These are phyloP conservation scores for Asclepias syriaca DNA, from an alignment of 257 asterid species.

Conservation along the genomic window DNA sequence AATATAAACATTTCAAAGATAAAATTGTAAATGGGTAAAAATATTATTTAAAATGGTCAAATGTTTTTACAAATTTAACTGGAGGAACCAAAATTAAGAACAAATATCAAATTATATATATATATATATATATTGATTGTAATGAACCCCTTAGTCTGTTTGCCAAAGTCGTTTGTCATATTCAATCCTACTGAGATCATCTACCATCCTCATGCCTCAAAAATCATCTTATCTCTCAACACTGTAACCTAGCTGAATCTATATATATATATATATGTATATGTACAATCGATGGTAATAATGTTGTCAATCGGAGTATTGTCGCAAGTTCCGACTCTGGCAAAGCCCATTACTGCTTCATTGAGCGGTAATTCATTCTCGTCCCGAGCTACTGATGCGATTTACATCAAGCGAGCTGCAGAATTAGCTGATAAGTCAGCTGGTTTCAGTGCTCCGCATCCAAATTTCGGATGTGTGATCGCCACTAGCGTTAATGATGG, in stretches of 20 bases:
- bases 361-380: slow-evolving; percentile 21
- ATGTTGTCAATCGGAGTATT: slow-evolving; percentile 17
- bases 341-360: slow-evolving; percentile 4
- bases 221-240: too few species aligned
- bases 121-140: too few species aligned
- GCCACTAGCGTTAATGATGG: slow-evolving; percentile 27
- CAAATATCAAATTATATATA: too few species aligned
- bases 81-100: too few species aligned
- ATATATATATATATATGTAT: neutral
- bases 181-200: too few species aligned
- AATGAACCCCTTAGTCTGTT: too few species aligned
- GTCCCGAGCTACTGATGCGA: slow-evolving; percentile 51
- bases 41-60: too few species aligned
- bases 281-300: neutral
- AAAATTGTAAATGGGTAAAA: too few species aligned
- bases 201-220: too few species aligned
- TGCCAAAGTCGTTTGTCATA: too few species aligned
- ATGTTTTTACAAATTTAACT: too few species aligned
- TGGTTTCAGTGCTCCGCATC: slow-evolving; percentile 92
- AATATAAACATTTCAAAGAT: too few species aligned
- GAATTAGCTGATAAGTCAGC: slow-evolving; percentile 83
- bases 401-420: slow-evolving; percentile 74
- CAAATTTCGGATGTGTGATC: slow-evolving; percentile 86
- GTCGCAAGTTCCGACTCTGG: neutral
- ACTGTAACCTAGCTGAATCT: neutral